Evolutionary conservation across 768 basidiomycete genomes (phyloP), one percentile per base, ranked within the genome.

Genomic region (Cyclocybe cylindracea): DNA sequence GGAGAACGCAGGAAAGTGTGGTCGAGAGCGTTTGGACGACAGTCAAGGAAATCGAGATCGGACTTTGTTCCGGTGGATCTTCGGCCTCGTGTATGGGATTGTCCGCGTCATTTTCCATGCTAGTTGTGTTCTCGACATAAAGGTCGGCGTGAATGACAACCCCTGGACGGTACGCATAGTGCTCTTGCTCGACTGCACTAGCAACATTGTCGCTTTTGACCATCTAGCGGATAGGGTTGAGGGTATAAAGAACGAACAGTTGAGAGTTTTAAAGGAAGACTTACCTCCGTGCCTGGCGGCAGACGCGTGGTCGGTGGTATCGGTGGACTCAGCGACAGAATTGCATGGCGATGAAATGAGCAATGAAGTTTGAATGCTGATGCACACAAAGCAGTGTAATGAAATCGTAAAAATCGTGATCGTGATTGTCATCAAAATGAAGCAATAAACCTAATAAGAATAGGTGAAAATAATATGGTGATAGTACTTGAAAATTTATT

Each of bases 1-100:
- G 42, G 10, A 60, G 46, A 14, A 56, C 58, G 19, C 58, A 60
- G 19, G 55, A 56, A 35, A 56, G 55, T 19, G 58, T 60, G 5
- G 40, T 56, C 11, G 55, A 49, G 24, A 60, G 46, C 13, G 58
- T 57, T 16, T 44, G 35, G 38, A 56, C 34, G 18, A 60, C 53
- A 14, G 46, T 51, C 5, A 54, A 38, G 8, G 53, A 47, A 18
- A 58, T 35, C 10, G 50, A 14, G 19, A 45, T 45, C 4, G 57
- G 52, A 24, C 24, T 24, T 24, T 5, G 24, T 5, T 24, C 24
- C 5, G 24, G 24, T 24, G 5, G 5, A 24, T 24, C 24, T 24
- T 24, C 24, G 24, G 24, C 24, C 24, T 24, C 24, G 24, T 24
- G 24, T 5, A 5, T 24, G 24, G 24, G 24, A 24, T 24, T 5